Conservation (phyloP, 768 basidiomycete genomes). For the Tricholoma furcatifolium region DNA sequence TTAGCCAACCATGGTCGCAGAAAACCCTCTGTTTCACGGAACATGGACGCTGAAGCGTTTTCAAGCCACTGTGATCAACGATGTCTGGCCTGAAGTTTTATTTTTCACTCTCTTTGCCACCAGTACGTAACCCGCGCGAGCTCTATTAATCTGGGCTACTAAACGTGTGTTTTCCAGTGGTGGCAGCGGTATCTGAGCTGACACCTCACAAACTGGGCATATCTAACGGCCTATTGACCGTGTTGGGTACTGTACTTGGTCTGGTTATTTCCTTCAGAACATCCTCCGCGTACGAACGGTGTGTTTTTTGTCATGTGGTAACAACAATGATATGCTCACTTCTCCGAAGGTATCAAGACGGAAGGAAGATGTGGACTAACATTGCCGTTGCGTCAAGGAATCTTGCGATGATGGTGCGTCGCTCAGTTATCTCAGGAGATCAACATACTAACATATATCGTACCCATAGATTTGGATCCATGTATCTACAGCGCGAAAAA, state of each 20-base stretch:
- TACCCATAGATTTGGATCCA: constrained; percentile 53
- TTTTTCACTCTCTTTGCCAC: constrained; percentile 63
- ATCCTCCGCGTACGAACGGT: constrained; percentile 69
- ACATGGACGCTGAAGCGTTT: constrained; percentile 50
- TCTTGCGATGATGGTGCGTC: constrained; percentile 53
- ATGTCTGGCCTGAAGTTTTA: constrained; percentile 62
- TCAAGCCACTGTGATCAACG: constrained; percentile 59
- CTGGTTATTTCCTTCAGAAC: constrained; percentile 73
- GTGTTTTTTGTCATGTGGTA: constrained; percentile 14
- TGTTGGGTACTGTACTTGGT: constrained; percentile 73
- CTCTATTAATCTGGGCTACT: neutral
- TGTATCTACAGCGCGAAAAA: constrained; percentile 41
- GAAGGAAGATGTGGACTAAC: constrained; percentile 68
- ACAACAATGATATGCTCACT: neutral
- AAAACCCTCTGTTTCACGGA: constrained; percentile 46
- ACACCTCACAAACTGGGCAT: constrained; percentile 49
- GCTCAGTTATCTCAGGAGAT: no score
- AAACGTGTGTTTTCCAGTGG: constrained; percentile 40
- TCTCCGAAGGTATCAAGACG: constrained; percentile 56
- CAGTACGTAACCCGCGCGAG: constrained; percentile 32
- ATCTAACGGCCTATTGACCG: constrained; percentile 57
- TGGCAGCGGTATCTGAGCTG: constrained; percentile 49
- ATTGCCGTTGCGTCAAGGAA: constrained; percentile 58
- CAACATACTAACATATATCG: neutral
- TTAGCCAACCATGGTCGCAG: constrained; percentile 35